Conservation (phyloP, 2,329 filamentous ascomycete species). For the Alternaria dauci region DNA sequence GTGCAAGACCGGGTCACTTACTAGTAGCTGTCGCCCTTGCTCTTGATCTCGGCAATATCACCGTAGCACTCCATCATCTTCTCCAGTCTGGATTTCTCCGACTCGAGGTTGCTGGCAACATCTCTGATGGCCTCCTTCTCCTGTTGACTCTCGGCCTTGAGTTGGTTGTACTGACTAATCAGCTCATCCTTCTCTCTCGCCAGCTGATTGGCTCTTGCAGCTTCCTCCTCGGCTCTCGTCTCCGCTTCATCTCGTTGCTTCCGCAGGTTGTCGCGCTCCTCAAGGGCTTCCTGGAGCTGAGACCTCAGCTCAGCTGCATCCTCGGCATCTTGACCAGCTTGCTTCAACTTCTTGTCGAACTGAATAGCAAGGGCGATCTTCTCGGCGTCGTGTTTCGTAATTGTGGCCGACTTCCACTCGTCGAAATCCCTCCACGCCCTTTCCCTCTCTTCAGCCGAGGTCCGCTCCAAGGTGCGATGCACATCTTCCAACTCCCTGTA, state of each 20-base stretch:
- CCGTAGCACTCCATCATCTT: slow-evolving; percentile 55
- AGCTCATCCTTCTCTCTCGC: slow-evolving; percentile 49
- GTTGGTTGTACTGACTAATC: slow-evolving; percentile 40
- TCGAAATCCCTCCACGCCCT: slow-evolving; percentile 51
- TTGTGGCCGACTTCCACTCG: slow-evolving; percentile 53
- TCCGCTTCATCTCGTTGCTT: slow-evolving; percentile 46
- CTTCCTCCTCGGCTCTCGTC: slow-evolving; percentile 46
- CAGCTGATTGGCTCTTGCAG: slow-evolving; percentile 38
- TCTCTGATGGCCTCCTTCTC: slow-evolving; percentile 50
- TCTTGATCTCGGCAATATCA: slow-evolving; percentile 54
- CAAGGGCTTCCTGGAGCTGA: slow-evolving; percentile 56
- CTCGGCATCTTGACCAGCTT: slow-evolving; percentile 56
- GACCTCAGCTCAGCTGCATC: slow-evolving; percentile 45
- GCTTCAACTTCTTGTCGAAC: slow-evolving; percentile 55
- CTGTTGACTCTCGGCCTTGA: slow-evolving; percentile 46
- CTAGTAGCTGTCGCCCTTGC: slow-evolving; percentile 56
- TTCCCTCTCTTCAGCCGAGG: slow-evolving; percentile 47
- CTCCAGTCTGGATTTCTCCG: slow-evolving; percentile 54
- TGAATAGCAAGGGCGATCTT: slow-evolving; percentile 52
- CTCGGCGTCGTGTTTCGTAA: slow-evolving; percentile 48
- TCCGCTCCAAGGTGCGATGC: slow-evolving; percentile 50
- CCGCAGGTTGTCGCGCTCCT: slow-evolving; percentile 60
- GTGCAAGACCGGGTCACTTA: slow-evolving; percentile 48
- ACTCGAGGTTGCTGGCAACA: slow-evolving; percentile 51
- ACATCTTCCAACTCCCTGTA: slow-evolving; percentile 56